Evolutionary conservation across 1,139 yeast genomes (phyloP).

Genomic region (Saccharomyces hybrid): DNA sequence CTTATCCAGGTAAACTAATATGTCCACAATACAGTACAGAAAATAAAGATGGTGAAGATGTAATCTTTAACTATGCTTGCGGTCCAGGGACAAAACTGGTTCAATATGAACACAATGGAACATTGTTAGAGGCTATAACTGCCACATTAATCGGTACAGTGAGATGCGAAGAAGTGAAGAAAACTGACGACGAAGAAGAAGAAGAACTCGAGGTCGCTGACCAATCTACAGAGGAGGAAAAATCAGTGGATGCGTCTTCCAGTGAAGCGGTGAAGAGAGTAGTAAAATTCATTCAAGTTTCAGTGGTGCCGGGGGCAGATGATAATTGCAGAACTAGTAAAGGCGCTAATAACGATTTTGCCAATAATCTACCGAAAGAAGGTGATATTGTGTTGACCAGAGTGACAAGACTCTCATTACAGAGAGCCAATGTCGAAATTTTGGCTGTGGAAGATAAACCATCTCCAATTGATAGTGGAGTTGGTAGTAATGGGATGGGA

Average conservation of each 20-base stretch:
- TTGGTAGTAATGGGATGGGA: slow-evolving; percentile 53
- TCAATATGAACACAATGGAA: slow-evolving; percentile 21
- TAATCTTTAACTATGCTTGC: slow-evolving; percentile 36
- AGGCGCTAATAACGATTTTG: slow-evolving; percentile 29
- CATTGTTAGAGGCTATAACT: slow-evolving; percentile 40
- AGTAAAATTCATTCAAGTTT: slow-evolving; percentile 12
- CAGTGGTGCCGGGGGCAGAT: slow-evolving; percentile 19
- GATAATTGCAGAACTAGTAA: slow-evolving; percentile 7
- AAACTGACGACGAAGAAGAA: slow-evolving; percentile 13
- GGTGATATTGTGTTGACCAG: slow-evolving; percentile 76
- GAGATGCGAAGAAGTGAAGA: slow-evolving; percentile 26
- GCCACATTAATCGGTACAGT: slow-evolving; percentile 65
- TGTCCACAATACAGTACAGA: slow-evolving; percentile 38
- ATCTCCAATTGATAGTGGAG: slow-evolving; percentile 49
- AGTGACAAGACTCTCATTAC: slow-evolving; percentile 54
- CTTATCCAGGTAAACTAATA: slow-evolving; percentile 71
- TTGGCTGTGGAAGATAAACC: slow-evolving; percentile 64
- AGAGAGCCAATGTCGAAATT: slow-evolving; percentile 78
- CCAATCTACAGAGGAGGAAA: slow-evolving; percentile 4
- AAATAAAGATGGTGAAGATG: slow-evolving; percentile 21
- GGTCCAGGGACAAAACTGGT: slow-evolving; percentile 41
- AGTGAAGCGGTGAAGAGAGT: slow-evolving; percentile 11
- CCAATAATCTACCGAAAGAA: slow-evolving; percentile 68
- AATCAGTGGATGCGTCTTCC: not conserved
- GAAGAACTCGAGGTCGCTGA: slow-evolving; percentile 10